Evolutionary conservation across 768 basidiomycete genomes (phyloP).

Genomic region (Rubroboletus satanas): DNA sequence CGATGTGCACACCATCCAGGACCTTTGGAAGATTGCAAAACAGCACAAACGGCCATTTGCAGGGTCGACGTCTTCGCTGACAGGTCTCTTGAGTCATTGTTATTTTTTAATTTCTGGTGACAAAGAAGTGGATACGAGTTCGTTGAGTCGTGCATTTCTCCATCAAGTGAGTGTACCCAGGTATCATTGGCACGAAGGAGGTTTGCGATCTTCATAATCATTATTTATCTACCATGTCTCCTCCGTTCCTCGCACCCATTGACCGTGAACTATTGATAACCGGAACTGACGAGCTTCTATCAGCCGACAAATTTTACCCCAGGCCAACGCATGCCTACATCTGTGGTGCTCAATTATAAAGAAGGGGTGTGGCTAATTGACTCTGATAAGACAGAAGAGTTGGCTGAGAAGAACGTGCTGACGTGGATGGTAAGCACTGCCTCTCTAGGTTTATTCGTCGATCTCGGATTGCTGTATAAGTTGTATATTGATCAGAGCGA

Average conservation of each 20-base stretch:
- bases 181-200: not conserved
- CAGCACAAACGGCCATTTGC: conserved; percentile 58
- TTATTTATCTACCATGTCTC: not conserved
- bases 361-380: conserved; percentile 70
- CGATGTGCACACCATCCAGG: conserved; percentile 37
- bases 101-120: conserved; percentile 83
- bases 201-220: not conserved
- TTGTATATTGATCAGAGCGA: not conserved
- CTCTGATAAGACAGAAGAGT: conserved; percentile 40
- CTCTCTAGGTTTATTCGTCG: too few relatives aligned
- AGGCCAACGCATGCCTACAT: conserved; percentile 74
- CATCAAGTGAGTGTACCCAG: conserved; percentile 45
- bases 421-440: conserved; percentile 59
- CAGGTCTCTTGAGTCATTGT: conserved; percentile 78
- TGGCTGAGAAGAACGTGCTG: conserved; percentile 62
- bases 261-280: not conserved
- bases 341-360: conserved; percentile 60
- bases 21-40: conserved; percentile 59
- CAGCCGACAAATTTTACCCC: conserved; percentile 67
- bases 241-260: not conserved
- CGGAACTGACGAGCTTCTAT: conserved; percentile 1
- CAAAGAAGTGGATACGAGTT: conserved; percentile 57
- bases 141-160: conserved; percentile 57
- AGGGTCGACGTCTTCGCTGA: conserved; percentile 88
- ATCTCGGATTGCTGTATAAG: not conserved